Percentiles rank a stretch among this genome's conserved stretches.
phyloP scores from a whole-genome alignment of 164 flowering plant genomes.

The Echeveria elegans region DNA sequence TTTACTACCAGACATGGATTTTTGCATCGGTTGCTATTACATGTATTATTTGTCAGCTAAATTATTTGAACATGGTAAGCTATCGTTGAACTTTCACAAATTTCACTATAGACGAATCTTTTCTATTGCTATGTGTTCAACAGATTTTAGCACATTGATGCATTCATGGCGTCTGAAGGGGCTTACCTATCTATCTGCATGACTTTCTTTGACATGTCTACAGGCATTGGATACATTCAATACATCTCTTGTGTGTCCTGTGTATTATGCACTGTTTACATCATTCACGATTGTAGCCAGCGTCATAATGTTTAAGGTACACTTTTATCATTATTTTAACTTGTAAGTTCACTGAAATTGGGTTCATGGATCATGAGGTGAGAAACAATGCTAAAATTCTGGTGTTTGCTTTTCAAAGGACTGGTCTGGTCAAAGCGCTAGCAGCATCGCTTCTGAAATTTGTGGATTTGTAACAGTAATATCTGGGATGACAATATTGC shows the following conservation, averaged over 20 bases:
- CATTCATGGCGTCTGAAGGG: no score
- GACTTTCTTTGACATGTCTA: neutral
- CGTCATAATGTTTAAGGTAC: constrained; percentile 95
- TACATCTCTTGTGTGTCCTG: constrained; percentile 86
- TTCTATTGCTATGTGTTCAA: neutral
- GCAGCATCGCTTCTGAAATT: constrained; percentile 65
- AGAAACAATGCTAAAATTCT: neutral
- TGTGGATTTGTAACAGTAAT: constrained; percentile 83
- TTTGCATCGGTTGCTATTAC: constrained; percentile 65
- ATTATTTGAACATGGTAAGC: constrained; percentile 81
- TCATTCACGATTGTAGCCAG: constrained; percentile 81
- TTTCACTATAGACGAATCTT: no score
- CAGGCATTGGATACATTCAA: constrained; percentile 91
- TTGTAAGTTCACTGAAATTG: neutral
- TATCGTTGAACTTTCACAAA: neutral
- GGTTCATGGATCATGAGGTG: no score
- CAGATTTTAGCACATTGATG: no score
- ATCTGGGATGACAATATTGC: constrained; percentile 77
- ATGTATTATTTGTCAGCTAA: constrained; percentile 73
- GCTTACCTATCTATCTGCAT: neutral
- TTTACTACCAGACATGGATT: constrained; percentile 63
- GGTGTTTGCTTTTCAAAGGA: constrained; percentile 37
- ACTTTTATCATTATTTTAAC: neutral
- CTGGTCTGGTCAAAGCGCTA: constrained; percentile 81
- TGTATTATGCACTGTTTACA: constrained; percentile 91